Conservation (phyloP, 2,329 filamentous ascomycete genomes). For the Colletotrichum tabaci region DNA sequence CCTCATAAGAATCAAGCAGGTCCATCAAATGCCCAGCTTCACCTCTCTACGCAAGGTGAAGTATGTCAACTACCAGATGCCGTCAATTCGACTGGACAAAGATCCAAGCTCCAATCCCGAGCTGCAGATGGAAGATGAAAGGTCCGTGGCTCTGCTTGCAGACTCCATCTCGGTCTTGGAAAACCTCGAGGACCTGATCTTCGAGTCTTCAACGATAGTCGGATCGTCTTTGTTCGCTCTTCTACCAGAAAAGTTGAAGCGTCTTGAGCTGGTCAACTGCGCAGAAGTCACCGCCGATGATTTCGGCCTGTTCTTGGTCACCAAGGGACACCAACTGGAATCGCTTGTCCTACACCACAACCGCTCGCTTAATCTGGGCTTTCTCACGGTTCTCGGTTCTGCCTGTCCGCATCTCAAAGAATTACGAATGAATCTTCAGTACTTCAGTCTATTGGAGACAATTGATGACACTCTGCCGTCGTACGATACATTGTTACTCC, state of each 20-base stretch:
- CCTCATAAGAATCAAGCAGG: conserved; percentile 62
- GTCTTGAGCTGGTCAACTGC: conserved; percentile 84
- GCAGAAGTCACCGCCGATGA: conserved; percentile 79
- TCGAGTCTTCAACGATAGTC: conserved; percentile 82
- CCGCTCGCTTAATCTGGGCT: conserved; percentile 81
- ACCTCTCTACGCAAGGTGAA: conserved; percentile 67
- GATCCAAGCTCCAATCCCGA: conserved; percentile 59
- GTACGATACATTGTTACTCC: conserved; percentile 78
- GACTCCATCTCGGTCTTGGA: conserved; percentile 69
- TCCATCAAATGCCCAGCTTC: conserved; percentile 73
- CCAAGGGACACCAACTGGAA: conserved; percentile 77
- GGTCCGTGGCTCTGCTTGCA: conserved; percentile 56
- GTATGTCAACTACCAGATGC: conserved; percentile 75
- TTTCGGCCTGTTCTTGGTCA: conserved; percentile 75
- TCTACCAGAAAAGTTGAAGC: conserved; percentile 76
- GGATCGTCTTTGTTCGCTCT: conserved; percentile 77
- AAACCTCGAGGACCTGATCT: conserved; percentile 75
- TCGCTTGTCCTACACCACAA: conserved; percentile 84
- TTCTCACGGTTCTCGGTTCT: conserved; percentile 75
- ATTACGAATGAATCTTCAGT: conserved; percentile 84
- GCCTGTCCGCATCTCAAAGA: conserved; percentile 80
- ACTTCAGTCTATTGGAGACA: conserved; percentile 78
- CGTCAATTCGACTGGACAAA: conserved; percentile 55
- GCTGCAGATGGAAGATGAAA: conserved; percentile 54
- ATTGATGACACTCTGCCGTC: conserved; percentile 81